Evolutionary conservation across 2,329 filamentous ascomycete species (phyloP), one percentile per base, ranked within the genome.

Genomic region (Phaeoacremonium minimum): DNA sequence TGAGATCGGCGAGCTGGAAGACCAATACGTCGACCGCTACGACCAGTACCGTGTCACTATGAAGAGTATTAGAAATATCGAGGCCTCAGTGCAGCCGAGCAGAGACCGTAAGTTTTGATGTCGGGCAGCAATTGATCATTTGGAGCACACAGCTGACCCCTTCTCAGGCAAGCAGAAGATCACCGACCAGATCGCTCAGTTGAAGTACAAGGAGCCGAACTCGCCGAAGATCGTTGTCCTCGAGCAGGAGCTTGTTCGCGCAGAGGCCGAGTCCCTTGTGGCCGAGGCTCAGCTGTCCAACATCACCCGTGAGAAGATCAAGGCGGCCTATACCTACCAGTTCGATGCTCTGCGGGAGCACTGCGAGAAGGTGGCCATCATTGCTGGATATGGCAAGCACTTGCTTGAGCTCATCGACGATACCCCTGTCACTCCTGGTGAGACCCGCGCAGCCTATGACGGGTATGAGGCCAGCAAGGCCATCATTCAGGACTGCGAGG

Each of bases 171-270:
- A 98, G 73, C 91, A 97, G 65, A 98, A 97, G 71, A 97, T 98
- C 57, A 95, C 88, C 53, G 93, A 98, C 61, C 88, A 97, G 61
- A 98, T 98, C 53, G 91, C 93, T 34, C 91, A 97, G 64, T 79
- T 98, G 54, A 98, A 98, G 68, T 98, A 97, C 80, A 98, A 98
- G 73, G 93, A 98, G 66, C 93, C 93, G 50, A 95, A 95, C 71
- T 96, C 90, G 22, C 90, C 91, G 46, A 93, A 89, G 69, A 96
- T 98, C 51, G 89, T 96, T 40, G 90, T 98, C 28, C 83, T 98
- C 37, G 93, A 98, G 69, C 93, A 98, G 66, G 93, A 98, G 66
- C 86, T 98, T 41, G 93, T 98, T 51, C 90, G 93, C 53, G 93
- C 93, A 49, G 93, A 98, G 67, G 93, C 93, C 53, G 93, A 98